Evolutionary conservation across 2,329 filamentous ascomycete genomes (phyloP).

Genomic region (Trichoderma pleuroti): DNA sequence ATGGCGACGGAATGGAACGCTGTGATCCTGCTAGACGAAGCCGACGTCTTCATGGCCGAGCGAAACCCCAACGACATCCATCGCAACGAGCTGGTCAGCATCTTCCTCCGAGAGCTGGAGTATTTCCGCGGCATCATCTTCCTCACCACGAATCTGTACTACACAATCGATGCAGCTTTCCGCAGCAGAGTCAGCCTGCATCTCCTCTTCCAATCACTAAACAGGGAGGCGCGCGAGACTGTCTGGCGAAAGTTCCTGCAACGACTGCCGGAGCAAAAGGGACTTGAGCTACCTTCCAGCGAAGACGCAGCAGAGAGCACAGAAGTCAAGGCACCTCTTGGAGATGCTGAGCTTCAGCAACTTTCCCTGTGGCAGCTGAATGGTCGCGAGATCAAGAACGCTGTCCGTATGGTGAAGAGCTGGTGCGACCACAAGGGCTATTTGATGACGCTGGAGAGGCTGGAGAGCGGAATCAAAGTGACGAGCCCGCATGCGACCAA

Average conservation of each 20-base stretch:
- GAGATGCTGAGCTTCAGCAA: constrained; percentile 37
- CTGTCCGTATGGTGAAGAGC: constrained; percentile 43
- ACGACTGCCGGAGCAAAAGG: constrained; percentile 28
- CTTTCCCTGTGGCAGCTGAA: constrained; percentile 42
- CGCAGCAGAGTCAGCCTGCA: constrained; percentile 46
- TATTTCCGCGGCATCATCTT: constrained; percentile 46
- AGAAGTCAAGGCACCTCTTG: constrained; percentile 20
- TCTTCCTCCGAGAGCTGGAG: constrained; percentile 45
- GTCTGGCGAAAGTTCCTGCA: constrained; percentile 48
- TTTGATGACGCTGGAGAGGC: constrained; percentile 37
- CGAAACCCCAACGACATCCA: constrained; percentile 44
- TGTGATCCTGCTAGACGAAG: constrained; percentile 51
- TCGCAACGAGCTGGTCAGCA: constrained; percentile 48
- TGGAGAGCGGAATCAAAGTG: constrained; percentile 45
- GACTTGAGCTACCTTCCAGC: background rate
- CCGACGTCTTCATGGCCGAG: constrained; percentile 51
- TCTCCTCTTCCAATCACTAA: constrained; percentile 42
- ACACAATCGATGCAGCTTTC: constrained; percentile 44
- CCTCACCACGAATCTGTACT: constrained; percentile 42
- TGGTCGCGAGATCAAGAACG: constrained; percentile 46
- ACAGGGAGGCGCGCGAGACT: constrained; percentile 34
- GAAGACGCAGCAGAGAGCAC: background rate
- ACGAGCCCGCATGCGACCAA: constrained; percentile 43
- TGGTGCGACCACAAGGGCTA: constrained; percentile 46
- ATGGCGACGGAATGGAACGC: constrained; percentile 50